Percentiles rank a stretch among this genome's conserved stretches.
These are phyloP conservation scores for Podospora didyma DNA, from an alignment of 495 filamentous ascomycete species.

Conservation along the genomic window DNA sequence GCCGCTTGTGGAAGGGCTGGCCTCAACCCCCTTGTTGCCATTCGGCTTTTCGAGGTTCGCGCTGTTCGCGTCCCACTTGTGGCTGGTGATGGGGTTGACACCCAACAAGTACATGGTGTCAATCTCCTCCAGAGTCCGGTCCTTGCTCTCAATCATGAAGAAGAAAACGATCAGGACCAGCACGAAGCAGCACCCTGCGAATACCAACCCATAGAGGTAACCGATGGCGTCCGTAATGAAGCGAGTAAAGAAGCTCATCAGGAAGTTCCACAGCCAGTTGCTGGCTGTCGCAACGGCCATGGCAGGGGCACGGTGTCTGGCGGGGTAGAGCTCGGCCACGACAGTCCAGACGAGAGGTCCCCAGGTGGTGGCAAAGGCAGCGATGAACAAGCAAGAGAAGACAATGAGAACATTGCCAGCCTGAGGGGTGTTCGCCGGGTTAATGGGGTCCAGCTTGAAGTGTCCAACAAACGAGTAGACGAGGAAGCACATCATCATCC, in stretches of 20 bases:
- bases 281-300: slow-evolving; percentile 75
- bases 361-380: slow-evolving; percentile 66
- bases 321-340: slow-evolving; percentile 77
- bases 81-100: slow-evolving; percentile 55
- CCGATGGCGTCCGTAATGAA: slow-evolving; percentile 71
- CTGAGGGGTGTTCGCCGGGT: slow-evolving; percentile 47
- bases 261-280: slow-evolving; percentile 90
- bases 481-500: slow-evolving; percentile 69
- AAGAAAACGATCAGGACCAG: slow-evolving; percentile 77
- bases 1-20: too few relatives aligned
- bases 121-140: slow-evolving; percentile 54
- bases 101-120: slow-evolving; percentile 80
- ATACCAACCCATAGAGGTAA: slow-evolving; percentile 81
- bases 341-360: slow-evolving; percentile 81
- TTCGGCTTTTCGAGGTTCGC: background rate
- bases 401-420: slow-evolving; percentile 71
- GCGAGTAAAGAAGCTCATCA: slow-evolving; percentile 33
- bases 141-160: slow-evolving; percentile 59
- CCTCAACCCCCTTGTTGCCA: too few relatives aligned
- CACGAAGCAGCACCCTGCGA: slow-evolving; percentile 66
- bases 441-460: slow-evolving; percentile 49
- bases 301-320: slow-evolving; percentile 66
- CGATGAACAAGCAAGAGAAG: slow-evolving; percentile 75
- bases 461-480: slow-evolving; percentile 71
- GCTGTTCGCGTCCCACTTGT: slow-evolving; percentile 17